Evolutionary conservation across 208 protist species (phyloP).

Genomic region (Angomonas deanei): DNA sequence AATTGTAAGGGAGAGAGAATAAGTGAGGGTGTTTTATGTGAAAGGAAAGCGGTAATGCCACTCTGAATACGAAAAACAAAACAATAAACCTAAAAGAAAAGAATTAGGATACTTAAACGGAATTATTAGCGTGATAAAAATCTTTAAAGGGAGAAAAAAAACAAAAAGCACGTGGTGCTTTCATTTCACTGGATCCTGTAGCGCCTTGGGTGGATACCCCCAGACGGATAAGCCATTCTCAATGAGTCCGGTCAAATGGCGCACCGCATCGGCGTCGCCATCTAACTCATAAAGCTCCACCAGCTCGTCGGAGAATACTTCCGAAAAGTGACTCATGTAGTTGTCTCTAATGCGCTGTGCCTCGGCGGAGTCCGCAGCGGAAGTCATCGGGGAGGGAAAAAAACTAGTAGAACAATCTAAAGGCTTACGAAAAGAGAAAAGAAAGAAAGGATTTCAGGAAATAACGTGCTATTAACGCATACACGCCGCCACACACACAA

Average conservation of each 20-base stretch:
- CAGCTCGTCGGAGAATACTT: conserved; percentile 78
- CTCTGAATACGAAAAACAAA: background rate
- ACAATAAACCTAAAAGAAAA: background rate
- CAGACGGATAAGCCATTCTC: conserved; percentile 77
- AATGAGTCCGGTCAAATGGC: conserved; percentile 78
- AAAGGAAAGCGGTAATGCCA: background rate
- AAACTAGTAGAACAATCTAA: background rate
- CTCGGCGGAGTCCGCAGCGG: conserved; percentile 13
- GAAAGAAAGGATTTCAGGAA: background rate
- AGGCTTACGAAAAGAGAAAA: background rate
- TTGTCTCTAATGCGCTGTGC: conserved; percentile 57
- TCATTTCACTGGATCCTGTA: background rate
- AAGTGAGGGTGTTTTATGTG: too few relatives aligned
- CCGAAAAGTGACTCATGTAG: conserved; percentile 87
- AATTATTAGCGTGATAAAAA: background rate
- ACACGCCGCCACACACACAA: background rate
- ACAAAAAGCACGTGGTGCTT: background rate
- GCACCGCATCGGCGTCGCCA: conserved; percentile 63
- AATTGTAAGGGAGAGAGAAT: too few relatives aligned
- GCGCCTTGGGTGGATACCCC: conserved; percentile 53
- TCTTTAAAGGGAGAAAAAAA: background rate
- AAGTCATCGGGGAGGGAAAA: background rate
- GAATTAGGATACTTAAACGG: background rate
- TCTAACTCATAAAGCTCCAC: conserved; percentile 76
- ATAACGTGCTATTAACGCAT: background rate